Percentiles rank a stretch among this genome's conserved stretches.
These are phyloP conservation scores for Penicillium verhagenii DNA, from an alignment of 495 filamentous ascomycete species.

Conservation along the genomic window DNA sequence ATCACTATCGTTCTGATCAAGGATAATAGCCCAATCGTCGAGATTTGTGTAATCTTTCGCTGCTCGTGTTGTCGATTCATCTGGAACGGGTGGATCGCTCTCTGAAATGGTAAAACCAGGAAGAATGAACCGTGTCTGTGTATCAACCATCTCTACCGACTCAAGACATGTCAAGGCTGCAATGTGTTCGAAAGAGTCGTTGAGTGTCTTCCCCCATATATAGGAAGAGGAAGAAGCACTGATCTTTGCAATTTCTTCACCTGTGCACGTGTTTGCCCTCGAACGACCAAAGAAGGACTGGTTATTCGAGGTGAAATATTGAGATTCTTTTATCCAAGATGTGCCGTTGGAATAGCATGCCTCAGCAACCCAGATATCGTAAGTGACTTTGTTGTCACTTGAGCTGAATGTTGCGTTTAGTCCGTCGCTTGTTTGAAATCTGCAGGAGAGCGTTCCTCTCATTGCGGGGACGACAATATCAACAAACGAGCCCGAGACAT, in stretches of 20 bases:
- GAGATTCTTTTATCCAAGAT: background rate
- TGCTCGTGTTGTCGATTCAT: conserved; percentile 7
- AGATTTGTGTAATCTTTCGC: background rate
- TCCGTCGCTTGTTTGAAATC: background rate
- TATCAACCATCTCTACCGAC: conserved; percentile 4
- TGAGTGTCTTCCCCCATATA: conserved; percentile 1
- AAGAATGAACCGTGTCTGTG: conserved; percentile 1
- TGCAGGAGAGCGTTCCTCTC: background rate
- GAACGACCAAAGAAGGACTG: background rate
- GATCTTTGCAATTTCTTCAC: background rate
- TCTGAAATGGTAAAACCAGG: conserved; percentile 5
- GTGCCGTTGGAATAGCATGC: background rate
- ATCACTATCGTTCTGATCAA: background rate
- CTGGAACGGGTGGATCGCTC: background rate
- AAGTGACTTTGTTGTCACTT: background rate
- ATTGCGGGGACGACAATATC: conserved; percentile 1
- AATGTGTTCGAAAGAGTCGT: background rate
- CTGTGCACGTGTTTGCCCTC: background rate
- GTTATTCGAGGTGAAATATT: background rate
- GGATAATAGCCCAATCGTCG: background rate
- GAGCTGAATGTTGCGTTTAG: background rate
- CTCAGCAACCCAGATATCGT: background rate
- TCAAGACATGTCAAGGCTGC: conserved; percentile 3
- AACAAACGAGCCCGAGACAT: background rate
- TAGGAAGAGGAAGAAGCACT: background rate